These are phyloP conservation scores for Trichaptum fuscoviolaceum DNA, from an alignment of 768 basidiomycete genomes.

Conservation along the genomic window DNA sequence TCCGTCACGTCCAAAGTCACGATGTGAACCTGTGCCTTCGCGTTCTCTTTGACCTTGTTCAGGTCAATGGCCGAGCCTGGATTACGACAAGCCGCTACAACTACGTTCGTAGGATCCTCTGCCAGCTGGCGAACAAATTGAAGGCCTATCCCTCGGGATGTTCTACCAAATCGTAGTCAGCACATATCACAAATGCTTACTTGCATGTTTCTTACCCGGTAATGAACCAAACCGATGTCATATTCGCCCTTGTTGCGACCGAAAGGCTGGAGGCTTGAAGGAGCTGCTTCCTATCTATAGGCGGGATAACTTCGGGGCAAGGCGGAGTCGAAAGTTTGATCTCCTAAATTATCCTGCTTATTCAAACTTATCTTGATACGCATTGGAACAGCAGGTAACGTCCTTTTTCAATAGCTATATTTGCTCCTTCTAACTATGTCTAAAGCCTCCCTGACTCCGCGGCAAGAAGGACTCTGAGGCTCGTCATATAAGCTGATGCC, in stretches of 20 bases:
- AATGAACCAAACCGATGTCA: neutral
- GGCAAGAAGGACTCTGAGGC: no score
- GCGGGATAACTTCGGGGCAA: neutral
- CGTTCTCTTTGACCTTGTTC: slow-evolving; percentile 11
- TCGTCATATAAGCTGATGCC: no score
- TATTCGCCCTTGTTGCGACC: neutral
- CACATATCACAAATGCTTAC: neutral
- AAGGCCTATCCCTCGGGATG: slow-evolving; percentile 20
- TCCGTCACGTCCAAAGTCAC: slow-evolving; percentile 27
- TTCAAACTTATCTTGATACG: neutral
- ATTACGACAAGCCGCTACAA: slow-evolving; percentile 21
- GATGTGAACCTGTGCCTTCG: slow-evolving; percentile 28
- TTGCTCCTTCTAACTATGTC: no score
- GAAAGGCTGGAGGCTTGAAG: neutral
- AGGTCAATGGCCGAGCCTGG: slow-evolving; percentile 18
- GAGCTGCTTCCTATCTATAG: neutral
- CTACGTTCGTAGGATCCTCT: slow-evolving; percentile 13
- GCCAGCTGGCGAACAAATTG: slow-evolving; percentile 16
- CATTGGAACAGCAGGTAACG: no score
- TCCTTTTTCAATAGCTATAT: no score
- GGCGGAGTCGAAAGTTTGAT: neutral
- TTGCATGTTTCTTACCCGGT: neutral
- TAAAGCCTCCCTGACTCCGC: no score
- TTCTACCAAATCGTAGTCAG: slow-evolving; percentile 7
- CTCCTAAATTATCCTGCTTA: neutral